Evolutionary conservation across 73 alveolate species (phyloP), one percentile per base, ranked within the genome.

Genomic region (Durusdinium trenchii): DNA sequence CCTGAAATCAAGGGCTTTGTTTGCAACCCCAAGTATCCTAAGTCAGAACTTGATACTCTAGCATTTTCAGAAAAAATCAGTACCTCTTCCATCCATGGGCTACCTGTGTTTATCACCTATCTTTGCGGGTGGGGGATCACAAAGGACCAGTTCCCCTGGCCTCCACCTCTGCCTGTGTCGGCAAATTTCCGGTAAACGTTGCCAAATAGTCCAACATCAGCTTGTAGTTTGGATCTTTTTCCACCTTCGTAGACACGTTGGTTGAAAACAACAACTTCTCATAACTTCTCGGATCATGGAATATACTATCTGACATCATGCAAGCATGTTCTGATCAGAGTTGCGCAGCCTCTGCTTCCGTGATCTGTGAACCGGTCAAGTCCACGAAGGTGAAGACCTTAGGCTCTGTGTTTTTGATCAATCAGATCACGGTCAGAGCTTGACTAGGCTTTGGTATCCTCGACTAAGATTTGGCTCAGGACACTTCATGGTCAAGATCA

Each of bases 301-400:
- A n/a, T n/a, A n/a, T n/a, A n/a, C n/a, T n/a, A n/a, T n/a, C n/a
- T n/a, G n/a, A n/a, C n/a, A n/a, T n/a, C n/a, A n/a, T n/a, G n/a
- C n/a, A n/a, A n/a, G n/a, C n/a, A n/a, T n/a, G n/a, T n/a, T n/a
- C n/a, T n/a, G n/a, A n/a, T n/a, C n/a, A n/a, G n/a, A n/a, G n/a
- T n/a, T n/a, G n/a, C n/a, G n/a, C n/a, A 6, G 38, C 82, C 50
- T 69, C 82, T 7, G 3, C 50, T 48, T 69, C 82, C 6, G 82
- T 69, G 51, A 69, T 30, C 23, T n/a, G 47, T 48, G 6, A 6
- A 4, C 50, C 23, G 20, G 50, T n/a, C 85, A 75, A 40, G 43
- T 75, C 23, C n/a, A 75, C 47, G 50, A 69, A 69, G 82, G 82
- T 69, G 82, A 69, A 69, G 50, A 69, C 82, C 82, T 69, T 48